phyloP scores from a whole-genome alignment of 345 rosid genomes.

The Eucalyptus lansdowneana region DNA sequence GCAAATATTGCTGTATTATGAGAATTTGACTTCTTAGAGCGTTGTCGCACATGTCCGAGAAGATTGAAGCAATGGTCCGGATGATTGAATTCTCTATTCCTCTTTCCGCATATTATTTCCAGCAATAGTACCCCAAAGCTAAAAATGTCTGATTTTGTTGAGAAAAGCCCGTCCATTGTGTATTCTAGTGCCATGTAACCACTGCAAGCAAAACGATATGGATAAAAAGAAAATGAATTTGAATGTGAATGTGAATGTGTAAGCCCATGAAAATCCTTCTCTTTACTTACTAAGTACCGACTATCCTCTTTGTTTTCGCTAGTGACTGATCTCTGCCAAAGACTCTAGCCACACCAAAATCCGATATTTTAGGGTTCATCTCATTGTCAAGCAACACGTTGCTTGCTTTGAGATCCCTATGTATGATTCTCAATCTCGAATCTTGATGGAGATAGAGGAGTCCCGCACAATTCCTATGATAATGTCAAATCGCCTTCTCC shows the following conservation, averaged over 20 bases:
- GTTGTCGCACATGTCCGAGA: not conserved
- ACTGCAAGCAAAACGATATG: not conserved
- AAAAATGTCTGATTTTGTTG: not conserved
- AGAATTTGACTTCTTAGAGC: not conserved
- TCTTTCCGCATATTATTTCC: not conserved
- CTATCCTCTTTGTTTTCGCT: not conserved
- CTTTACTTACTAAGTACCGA: not conserved
- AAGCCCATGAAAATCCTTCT: not conserved
- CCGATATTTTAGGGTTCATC: conserved; percentile 10
- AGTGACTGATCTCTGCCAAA: not conserved
- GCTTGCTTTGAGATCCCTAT: conserved; percentile 13
- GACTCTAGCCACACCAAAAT: conserved; percentile 10
- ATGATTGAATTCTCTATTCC: not conserved
- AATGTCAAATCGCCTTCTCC: conserved; percentile 17
- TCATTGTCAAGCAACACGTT: conserved; percentile 1
- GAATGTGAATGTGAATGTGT: not conserved
- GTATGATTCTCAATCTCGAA: conserved; percentile 34
- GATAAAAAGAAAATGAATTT: not conserved
- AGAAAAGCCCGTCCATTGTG: not conserved
- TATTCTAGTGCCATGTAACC: conserved; percentile 5
- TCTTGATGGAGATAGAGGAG: conserved; percentile 28
- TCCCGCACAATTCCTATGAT: conserved; percentile 16
- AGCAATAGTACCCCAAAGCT: not conserved
- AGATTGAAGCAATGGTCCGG: not conserved
- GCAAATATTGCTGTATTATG: not conserved